Percentiles rank a stretch among this genome's conserved stretches.
Evolutionary conservation across 2,329 filamentous ascomycete genomes (phyloP).

Genomic region (Huntiella bhutanensis): DNA sequence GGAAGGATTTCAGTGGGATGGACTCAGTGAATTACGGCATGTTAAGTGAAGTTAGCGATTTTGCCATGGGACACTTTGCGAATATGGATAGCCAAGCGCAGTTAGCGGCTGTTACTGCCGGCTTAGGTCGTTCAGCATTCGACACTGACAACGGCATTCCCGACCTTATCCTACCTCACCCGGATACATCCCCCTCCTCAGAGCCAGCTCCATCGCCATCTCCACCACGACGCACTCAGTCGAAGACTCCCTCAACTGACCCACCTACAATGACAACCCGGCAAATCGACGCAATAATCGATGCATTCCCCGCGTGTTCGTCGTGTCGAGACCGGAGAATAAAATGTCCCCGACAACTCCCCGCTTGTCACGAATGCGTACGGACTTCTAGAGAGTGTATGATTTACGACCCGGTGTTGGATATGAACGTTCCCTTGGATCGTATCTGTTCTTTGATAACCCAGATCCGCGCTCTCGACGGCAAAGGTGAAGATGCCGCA

Average conservation of each 20-base stretch:
- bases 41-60: no score
- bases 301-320: slow-evolving; percentile 10
- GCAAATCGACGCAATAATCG: slow-evolving; percentile 2
- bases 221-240: no score
- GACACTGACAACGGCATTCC: no score
- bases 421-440: slow-evolving; percentile 1
- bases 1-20: no score
- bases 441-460: background rate
- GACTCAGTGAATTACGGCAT: no score
- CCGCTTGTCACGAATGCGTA: slow-evolving; percentile 8
- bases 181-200: no score
- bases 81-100: no score
- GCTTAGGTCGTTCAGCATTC: no score
- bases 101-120: no score
- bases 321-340: slow-evolving; percentile 12
- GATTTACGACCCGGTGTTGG: slow-evolving; percentile 4
- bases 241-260: background rate
- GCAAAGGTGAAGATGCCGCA: background rate
- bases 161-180: no score
- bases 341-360: slow-evolving; percentile 11
- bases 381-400: slow-evolving; percentile 5
- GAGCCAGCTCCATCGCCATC: no score
- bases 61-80: no score
- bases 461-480: background rate
- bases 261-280: background rate